Evolutionary conservation across 176 grass and related monocot species (phyloP).

Genomic region (Puccinellia tenuiflora): DNA sequence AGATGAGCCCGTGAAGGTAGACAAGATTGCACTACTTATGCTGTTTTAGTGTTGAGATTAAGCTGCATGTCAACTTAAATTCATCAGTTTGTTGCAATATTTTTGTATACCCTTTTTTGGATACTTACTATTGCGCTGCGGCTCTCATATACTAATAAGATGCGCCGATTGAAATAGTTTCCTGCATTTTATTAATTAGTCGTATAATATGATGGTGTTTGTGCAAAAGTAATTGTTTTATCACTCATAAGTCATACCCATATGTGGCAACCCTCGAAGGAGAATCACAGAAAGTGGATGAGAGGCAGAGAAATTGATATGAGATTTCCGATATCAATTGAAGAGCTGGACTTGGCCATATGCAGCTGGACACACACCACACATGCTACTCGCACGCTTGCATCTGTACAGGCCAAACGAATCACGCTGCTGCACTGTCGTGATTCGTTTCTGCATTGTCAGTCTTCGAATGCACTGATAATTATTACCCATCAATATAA

Average conservation of each 20-base stretch:
- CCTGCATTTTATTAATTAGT: background rate
- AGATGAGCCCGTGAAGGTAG: conserved; percentile 60
- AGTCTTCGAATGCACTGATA: background rate
- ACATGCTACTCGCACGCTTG: background rate
- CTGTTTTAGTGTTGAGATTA: background rate
- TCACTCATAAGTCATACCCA: background rate
- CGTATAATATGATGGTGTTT: background rate
- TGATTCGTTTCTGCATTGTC: background rate
- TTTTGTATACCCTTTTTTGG: background rate
- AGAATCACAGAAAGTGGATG: background rate
- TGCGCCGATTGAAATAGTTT: background rate
- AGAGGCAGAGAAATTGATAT: background rate
- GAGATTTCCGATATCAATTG: background rate
- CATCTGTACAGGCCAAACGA: background rate
- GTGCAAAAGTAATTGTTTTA: background rate
- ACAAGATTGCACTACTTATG: background rate
- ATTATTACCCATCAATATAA: conserved; percentile 1
- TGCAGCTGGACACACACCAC: background rate
- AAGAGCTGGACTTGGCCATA: background rate
- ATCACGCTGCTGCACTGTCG: background rate
- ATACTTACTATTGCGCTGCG: background rate
- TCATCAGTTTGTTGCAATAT: background rate
- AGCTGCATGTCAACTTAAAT: background rate
- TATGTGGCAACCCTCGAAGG: background rate
- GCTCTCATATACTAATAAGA: background rate